These are phyloP conservation scores for Cystobasidiaceae sp. DNA, from an alignment of 1,284 basidiomycete species.

Conservation along the genomic window DNA sequence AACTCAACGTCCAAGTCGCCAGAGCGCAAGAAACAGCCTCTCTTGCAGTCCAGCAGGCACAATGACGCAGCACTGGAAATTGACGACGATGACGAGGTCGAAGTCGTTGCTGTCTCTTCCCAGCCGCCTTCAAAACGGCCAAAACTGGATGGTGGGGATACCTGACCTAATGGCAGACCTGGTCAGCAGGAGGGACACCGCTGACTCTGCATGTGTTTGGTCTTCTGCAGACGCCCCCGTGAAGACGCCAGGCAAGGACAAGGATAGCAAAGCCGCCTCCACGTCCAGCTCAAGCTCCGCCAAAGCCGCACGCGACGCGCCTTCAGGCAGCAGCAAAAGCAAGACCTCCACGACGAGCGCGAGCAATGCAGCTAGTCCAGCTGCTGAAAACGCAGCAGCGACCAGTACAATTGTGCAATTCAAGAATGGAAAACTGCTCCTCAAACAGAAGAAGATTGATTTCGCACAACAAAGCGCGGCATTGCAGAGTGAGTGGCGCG, in stretches of 20 bases:
- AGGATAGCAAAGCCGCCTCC: background rate
- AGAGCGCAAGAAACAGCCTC: background rate
- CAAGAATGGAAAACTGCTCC: slow-evolving; percentile 61
- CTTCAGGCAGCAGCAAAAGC: too few relatives aligned
- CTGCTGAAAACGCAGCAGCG: background rate
- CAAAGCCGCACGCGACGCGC: too few relatives aligned
- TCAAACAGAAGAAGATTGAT: slow-evolving; percentile 70
- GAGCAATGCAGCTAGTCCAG: background rate
- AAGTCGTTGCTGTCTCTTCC: background rate
- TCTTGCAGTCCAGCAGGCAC: background rate
- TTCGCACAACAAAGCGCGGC: slow-evolving; percentile 73
- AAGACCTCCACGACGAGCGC: background rate
- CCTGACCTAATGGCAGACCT: too few relatives aligned
- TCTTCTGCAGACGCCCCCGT: too few relatives aligned
- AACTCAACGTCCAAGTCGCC: background rate
- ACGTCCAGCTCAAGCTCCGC: background rate
- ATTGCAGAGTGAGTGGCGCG: slow-evolving; percentile 56
- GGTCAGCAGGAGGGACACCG: too few relatives aligned
- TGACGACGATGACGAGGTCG: background rate
- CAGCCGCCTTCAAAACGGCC: background rate
- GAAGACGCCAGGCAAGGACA: background rate
- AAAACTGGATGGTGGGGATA: slow-evolving; percentile 1
- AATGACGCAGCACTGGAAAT: background rate
- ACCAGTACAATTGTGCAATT: slow-evolving; percentile 42
- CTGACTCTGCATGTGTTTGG: too few relatives aligned